Evolutionary conservation across 768 basidiomycete species (phyloP), one percentile per base, ranked within the genome.

Genomic region (Hydnum rufescens): DNA sequence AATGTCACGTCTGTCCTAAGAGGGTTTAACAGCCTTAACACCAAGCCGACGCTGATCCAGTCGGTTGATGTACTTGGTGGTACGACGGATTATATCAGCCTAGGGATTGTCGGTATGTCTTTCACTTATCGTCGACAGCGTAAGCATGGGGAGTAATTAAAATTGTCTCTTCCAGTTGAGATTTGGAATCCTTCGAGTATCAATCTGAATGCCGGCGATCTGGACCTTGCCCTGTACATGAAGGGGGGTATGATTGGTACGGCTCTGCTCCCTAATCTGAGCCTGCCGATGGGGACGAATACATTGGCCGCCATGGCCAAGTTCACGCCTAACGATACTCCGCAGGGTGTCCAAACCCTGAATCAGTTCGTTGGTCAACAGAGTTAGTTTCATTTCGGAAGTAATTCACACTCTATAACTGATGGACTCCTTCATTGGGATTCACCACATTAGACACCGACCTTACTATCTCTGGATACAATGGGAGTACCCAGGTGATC

Each of bases 121-220:
- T n/a, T n/a, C n/a, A n/a, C n/a, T n/a, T n/a, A n/a, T n/a, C n/a
- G n/a, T n/a, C n/a, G n/a, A n/a, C n/a, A n/a, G n/a, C n/a, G n/a
- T n/a, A n/a, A n/a, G n/a, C n/a, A n/a, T n/a, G n/a, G n/a, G n/a
- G n/a, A n/a, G n/a, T n/a, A n/a, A n/a, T n/a, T n/a, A n/a, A n/a
- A n/a, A n/a, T n/a, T n/a, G n/a, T n/a, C n/a, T n/a, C n/a, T n/a
- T n/a, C 8, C 53, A 75, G 78, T 80, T 23, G 65, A 71, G 3
- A 81, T 85, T 4, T 59, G 67, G 59, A 85, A 85, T 60, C 82
- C 80, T 6, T 80, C 77, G 4, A 78, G 72, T 59, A 67, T 85
- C 50, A 71, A 77, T 54, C 64, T 85, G 23, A 60, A 67, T 4
- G 71, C 71, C 2, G 81, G 80, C 16, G 77, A 83, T 59, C 60